Percentiles rank a stretch among this genome's conserved stretches.
These are phyloP conservation scores for Sugiyamaella boreocaroliniensis DNA, from an alignment of 805 yeast genomes.

Conservation along the genomic window DNA sequence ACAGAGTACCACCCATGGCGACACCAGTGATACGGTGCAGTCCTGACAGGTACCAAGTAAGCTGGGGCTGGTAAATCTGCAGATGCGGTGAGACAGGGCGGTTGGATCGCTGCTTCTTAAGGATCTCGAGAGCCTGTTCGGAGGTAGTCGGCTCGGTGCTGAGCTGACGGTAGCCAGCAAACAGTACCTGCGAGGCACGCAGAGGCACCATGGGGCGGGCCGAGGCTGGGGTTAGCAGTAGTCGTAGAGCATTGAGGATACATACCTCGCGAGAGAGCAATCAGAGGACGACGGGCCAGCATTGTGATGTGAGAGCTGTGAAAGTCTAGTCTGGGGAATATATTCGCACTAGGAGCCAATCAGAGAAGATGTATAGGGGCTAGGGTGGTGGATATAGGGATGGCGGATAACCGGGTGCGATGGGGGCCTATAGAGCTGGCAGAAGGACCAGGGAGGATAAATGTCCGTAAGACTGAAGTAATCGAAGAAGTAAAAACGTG, in stretches of 20 bases:
- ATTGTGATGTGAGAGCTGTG: slow-evolving; percentile 5
- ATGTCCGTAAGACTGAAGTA: too few relatives aligned
- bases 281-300: slow-evolving; percentile 4
- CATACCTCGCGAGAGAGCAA: too few relatives aligned
- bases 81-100: slow-evolving; percentile 92
- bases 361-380: slow-evolving; percentile 1
- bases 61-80: slow-evolving; percentile 82
- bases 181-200: slow-evolving; percentile 16
- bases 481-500: too few relatives aligned
- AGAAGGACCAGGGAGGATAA: background rate
- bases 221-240: slow-evolving; percentile 7
- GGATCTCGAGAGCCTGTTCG: slow-evolving; percentile 58
- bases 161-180: slow-evolving; percentile 11
- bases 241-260: background rate
- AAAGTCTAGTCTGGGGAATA: slow-evolving; percentile 1
- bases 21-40: slow-evolving; percentile 88
- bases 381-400: background rate
- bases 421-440: background rate
- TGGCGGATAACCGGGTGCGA: background rate
- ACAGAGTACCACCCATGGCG: slow-evolving; percentile 69
- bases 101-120: slow-evolving; percentile 73
- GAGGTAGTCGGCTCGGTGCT: slow-evolving; percentile 47
- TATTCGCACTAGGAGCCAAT: background rate
- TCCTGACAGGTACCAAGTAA: slow-evolving; percentile 74
- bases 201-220: slow-evolving; percentile 13